Base-by-base conservation (phyloP, 768 basidiomycete genomes). In the Leccinum disarticulatum region DNA sequence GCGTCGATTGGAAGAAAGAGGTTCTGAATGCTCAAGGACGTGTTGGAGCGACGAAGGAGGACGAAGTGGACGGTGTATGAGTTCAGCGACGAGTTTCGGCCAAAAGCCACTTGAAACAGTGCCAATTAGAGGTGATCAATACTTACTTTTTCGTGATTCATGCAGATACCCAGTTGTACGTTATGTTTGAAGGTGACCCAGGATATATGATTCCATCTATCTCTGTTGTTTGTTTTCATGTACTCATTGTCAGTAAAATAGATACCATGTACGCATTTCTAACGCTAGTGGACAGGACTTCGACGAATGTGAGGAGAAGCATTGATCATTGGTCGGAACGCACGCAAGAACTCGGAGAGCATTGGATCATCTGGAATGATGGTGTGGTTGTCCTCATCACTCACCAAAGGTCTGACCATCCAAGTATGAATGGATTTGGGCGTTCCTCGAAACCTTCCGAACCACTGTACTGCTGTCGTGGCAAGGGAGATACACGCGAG, bases 1-100 rank as follows among this genome's bases (percentile, higher is more conserved):
- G 69, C 22, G 83, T 88, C 4, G 80, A 93, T 70, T 93, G 91
- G 91, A 69, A 83, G 66, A 86, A 87, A 63, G 89, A 88, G 56
- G 59, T 64, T 14, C 52, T 30, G 8, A 54, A 17, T 5, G 70
- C 70, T 6, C 56, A 54, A 46, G 54, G 43, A 22, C 65, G 70
- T 38, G 53, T 62, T 27, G 57, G 36, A 86, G 89, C 71, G 79
- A 28, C 69, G 66, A 38, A 79, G 77, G 59, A 74, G 72, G 52
- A 77, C 76, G 35, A 25, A 46, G 36, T n/a, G 15, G 50, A 22
- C 36, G 22, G 30, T 47, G 52, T 11, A 31, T 61, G 54, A 46
- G 43, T 36, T 36, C 0, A 14, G 1, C 3, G 35, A 6, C 35
- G 35, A 36, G 0, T 36, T 3, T 6, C 2, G 38, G 38, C 38